Percentiles rank a stretch among this genome's conserved stretches.
phyloP scores from a whole-genome alignment of 768 basidiomycete species.

The Mycena albidolilacea region DNA sequence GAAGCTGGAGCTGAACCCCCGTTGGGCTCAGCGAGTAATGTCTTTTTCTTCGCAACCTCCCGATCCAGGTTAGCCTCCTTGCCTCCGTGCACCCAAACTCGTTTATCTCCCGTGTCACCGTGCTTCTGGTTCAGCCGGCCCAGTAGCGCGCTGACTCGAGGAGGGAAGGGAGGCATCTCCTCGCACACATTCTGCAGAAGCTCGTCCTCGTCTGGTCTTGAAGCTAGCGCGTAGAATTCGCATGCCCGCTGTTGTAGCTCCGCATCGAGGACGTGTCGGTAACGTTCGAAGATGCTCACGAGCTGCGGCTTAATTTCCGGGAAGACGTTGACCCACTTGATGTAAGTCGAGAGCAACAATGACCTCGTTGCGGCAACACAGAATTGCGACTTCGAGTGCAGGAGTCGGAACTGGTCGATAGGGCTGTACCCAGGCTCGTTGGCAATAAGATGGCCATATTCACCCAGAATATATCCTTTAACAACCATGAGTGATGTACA shows the following conservation, averaged over 20 bases:
- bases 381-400: slow-evolving; percentile 96
- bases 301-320: slow-evolving; percentile 98
- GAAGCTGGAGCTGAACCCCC: slow-evolving; percentile 55
- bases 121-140: slow-evolving; percentile 91
- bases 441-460: slow-evolving; percentile 98
- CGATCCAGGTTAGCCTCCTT: slow-evolving; percentile 91
- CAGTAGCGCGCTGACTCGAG: slow-evolving; percentile 91
- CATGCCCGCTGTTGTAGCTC: slow-evolving; percentile 99
- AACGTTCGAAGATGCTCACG: slow-evolving; percentile 95
- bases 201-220: slow-evolving; percentile 90
- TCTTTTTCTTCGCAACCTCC: slow-evolving; percentile 71
- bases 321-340: slow-evolving; percentile 99
- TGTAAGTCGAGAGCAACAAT: slow-evolving; percentile 94
- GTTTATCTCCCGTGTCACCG: slow-evolving; percentile 93
- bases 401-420: slow-evolving; percentile 91
- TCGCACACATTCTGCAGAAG: slow-evolving; percentile 95
- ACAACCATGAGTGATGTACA: slow-evolving; percentile 13
- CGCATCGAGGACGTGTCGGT: slow-evolving; percentile 96
- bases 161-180: slow-evolving; percentile 99
- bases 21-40: slow-evolving; percentile 53
- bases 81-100: slow-evolving; percentile 96
- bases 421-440: slow-evolving; percentile 96
- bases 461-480: slow-evolving; percentile 94
- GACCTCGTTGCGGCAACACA: slow-evolving; percentile 94
- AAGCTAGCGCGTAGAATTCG: slow-evolving; percentile 94